Evolutionary conservation across 352 stramenopile genomes (phyloP).

Genomic region (Pythium graminicola): DNA sequence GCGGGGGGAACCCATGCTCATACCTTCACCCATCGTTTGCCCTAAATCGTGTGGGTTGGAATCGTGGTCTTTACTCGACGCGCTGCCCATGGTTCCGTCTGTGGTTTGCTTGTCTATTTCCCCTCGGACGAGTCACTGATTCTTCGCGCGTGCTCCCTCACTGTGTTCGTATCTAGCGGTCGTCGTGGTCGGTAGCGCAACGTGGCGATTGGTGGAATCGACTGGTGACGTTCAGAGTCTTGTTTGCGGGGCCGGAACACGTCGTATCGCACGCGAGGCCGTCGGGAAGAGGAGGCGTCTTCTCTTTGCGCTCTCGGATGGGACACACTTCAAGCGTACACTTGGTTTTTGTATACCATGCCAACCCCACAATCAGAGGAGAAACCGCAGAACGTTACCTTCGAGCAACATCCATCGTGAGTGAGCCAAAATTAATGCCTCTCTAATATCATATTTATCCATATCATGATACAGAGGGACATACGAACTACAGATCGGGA

Average conservation of each 20-base stretch:
- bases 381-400: slow-evolving; percentile 26
- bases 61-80: slow-evolving; percentile 77
- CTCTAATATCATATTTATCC: slow-evolving; percentile 11
- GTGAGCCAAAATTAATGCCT: not conserved
- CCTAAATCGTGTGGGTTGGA: slow-evolving; percentile 72
- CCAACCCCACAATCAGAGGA: slow-evolving; percentile 1
- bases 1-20: slow-evolving; percentile 24
- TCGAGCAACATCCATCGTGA: slow-evolving; percentile 11
- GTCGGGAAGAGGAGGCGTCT: no score
- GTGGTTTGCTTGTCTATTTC: not conserved
- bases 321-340: slow-evolving; percentile 18
- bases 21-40: slow-evolving; percentile 29
- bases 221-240: not conserved
- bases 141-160: slow-evolving; percentile 1
- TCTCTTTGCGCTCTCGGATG: slow-evolving; percentile 3
- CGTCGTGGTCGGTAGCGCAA: no score
- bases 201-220: no score
- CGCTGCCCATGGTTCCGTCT: slow-evolving; percentile 55
- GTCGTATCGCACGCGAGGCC: no score
- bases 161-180: no score
- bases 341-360: slow-evolving; percentile 20
- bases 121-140: not conserved
- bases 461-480: slow-evolving; percentile 15
- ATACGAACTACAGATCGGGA: slow-evolving; percentile 43
- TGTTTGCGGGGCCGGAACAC: no score